These are phyloP conservation scores for Annulohypoxylon truncatum DNA, from an alignment of 2,329 filamentous ascomycete species.

Conservation along the genomic window DNA sequence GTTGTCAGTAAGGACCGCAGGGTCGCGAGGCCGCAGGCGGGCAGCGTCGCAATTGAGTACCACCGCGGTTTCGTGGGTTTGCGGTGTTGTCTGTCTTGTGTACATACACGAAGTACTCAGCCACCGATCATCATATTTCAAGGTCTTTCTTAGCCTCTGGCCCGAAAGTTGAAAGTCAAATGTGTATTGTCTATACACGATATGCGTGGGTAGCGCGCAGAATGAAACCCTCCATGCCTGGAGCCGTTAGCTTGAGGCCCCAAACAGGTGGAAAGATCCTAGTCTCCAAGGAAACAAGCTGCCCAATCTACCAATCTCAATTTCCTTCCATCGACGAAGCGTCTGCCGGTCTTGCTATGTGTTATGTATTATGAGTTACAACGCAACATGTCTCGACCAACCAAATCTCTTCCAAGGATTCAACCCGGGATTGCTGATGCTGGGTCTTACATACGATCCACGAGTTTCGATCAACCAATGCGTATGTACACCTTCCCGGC, in stretches of 20 bases:
- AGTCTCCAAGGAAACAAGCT: constrained; percentile 32
- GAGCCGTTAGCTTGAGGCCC: constrained; percentile 38
- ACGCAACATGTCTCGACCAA: constrained; percentile 36
- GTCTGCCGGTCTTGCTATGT: constrained; percentile 26
- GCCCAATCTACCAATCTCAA: constrained; percentile 17
- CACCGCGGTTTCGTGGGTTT: neutral
- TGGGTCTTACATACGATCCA: constrained; percentile 34
- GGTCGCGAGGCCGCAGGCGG: constrained; percentile 10
- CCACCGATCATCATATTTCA: constrained; percentile 36
- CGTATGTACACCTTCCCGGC: constrained; percentile 22
- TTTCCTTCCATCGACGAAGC: constrained; percentile 36
- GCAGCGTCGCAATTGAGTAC: constrained; percentile 23
- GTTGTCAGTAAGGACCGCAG: constrained; percentile 1
- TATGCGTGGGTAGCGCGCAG: constrained; percentile 27
- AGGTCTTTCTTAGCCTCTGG: constrained; percentile 38
- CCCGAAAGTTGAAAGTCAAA: constrained; percentile 20
- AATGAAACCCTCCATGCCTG: constrained; percentile 46
- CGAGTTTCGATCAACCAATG: constrained; percentile 33
- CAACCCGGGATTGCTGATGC: constrained; percentile 34
- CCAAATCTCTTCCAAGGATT: constrained; percentile 30
- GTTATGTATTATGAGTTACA: constrained; percentile 23
- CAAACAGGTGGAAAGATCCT: constrained; percentile 36
- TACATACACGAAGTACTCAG: constrained; percentile 30
- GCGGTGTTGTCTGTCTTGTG: constrained; percentile 6
- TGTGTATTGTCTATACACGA: constrained; percentile 19